These are phyloP conservation scores for Tricholoma sp. DNA, from an alignment of 768 basidiomycete genomes.

Conservation along the genomic window DNA sequence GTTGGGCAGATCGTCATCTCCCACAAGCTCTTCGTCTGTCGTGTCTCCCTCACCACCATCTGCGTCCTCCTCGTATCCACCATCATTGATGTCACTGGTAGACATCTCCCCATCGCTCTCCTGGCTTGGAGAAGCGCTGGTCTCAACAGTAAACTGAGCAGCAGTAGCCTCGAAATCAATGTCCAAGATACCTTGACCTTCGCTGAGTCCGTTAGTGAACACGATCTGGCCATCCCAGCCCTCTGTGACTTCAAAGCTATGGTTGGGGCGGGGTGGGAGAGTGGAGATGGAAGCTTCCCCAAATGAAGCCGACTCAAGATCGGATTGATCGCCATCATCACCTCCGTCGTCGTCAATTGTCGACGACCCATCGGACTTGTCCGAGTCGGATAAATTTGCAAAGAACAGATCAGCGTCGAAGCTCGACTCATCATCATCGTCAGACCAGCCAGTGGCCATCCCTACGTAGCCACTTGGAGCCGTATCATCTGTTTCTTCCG, in stretches of 20 bases:
- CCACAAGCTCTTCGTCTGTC: conserved; percentile 83
- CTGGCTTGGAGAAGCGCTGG: conserved; percentile 42
- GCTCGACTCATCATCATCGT: conserved; percentile 64
- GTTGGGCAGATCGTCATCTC: conserved; percentile 65
- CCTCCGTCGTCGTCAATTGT: conserved; percentile 25
- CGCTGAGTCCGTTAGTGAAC: conserved; percentile 59
- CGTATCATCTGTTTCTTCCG: conserved; percentile 40
- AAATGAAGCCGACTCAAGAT: conserved; percentile 27
- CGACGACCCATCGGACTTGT: conserved; percentile 28
- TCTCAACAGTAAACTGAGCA: conserved; percentile 42
- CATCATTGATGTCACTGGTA: conserved; percentile 35
- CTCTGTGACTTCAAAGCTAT: conserved; percentile 62
- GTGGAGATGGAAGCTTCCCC: conserved; percentile 24
- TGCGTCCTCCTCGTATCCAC: conserved; percentile 42
- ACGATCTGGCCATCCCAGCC: conserved; percentile 74
- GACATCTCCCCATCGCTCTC: conserved; percentile 50
- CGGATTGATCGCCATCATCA: conserved; percentile 43
- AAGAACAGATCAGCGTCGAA: conserved; percentile 87
- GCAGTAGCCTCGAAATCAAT: conserved; percentile 67
- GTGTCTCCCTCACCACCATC: conserved; percentile 65
- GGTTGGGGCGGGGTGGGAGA: conserved; percentile 26
- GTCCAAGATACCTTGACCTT: conserved; percentile 57
- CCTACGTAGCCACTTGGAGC: conserved; percentile 46
- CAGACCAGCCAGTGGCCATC: conserved; percentile 73
- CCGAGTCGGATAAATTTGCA: conserved; percentile 63